Base-by-base conservation (phyloP, 2,329 filamentous ascomycete genomes). In the Cladosporium sp. region DNA sequence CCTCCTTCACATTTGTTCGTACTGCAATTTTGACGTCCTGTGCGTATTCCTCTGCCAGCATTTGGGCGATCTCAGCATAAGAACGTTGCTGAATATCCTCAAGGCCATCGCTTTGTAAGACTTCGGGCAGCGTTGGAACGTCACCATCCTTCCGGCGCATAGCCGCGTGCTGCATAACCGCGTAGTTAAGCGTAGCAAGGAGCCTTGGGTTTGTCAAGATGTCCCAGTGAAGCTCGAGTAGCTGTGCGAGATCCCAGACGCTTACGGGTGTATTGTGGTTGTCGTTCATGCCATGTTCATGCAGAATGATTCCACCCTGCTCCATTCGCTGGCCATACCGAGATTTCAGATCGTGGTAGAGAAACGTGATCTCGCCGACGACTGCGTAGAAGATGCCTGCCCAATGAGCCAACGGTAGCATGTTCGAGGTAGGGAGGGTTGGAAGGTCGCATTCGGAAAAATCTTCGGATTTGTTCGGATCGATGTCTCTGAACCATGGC, bases 191-290 rank as follows among this genome's bases (percentile, higher is more conserved):
- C 18, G 55, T 43, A 2, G 54, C 54, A 8, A 57, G 33, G 3
- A 62, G 41, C 9, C 49, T 45, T 28, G 52, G 22, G 10, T 60
- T 54, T 38, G 45, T 59, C 22, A 64, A 45, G 19, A 37, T 19
- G 22, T 38, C 32, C 61, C 59, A 62, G 45, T 52, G 56, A 4
- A 43, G 46, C 49, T 64, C 59, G n/a, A 64, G 56, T 32, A 57
- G 37, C 2, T 33, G 28, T 4, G 58, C 59, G 33, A 64, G 42
- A 9, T 56, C 49, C 38, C 56, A 18, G 4, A 53, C 57, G 9
- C 48, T 56, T 41, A 58, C 52, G 1, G 56, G 53, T 1, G 34
- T 6, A 22, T 52, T 49, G 3, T 31, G n/a, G 10, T 34, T 43
- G 14, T 54, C 53, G 22, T 55, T 48, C 9, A 5, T n/a, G 3